Percentiles rank a stretch among this genome's conserved stretches.
Conservation (phyloP, 164 flowering plant genomes). For the Liquidambar formosana region DNA sequence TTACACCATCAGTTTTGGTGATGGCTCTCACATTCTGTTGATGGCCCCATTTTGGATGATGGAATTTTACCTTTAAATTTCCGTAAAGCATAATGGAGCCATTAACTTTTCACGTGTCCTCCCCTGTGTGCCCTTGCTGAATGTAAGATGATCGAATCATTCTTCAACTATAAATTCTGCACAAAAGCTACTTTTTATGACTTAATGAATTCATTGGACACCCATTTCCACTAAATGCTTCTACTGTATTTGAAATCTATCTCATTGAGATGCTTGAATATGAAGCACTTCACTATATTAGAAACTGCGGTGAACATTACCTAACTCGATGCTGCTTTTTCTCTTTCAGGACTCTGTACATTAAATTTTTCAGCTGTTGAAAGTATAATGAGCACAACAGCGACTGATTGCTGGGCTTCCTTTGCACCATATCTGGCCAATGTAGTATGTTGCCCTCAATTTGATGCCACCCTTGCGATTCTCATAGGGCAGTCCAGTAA, state of each 20-base stretch:
- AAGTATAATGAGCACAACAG: conserved; percentile 49
- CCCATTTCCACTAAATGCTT: neutral
- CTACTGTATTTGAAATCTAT: neutral
- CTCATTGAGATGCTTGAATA: neutral
- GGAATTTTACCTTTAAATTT: too few relatives aligned
- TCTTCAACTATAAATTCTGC: too few relatives aligned
- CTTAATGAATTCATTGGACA: neutral
- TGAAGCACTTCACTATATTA: too few relatives aligned
- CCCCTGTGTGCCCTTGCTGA: too few relatives aligned
- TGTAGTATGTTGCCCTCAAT: conserved; percentile 78
- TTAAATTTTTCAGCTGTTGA: conserved; percentile 60
- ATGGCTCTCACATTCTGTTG: too few relatives aligned
- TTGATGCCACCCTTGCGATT: conserved; percentile 53
- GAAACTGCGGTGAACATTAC: neutral
- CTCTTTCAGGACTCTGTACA: conserved; percentile 57
- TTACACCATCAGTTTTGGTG: too few relatives aligned
- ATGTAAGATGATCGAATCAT: too few relatives aligned
- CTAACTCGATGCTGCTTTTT: neutral
- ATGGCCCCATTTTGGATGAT: too few relatives aligned
- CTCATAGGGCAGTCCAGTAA: conserved; percentile 71
- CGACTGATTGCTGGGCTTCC: conserved; percentile 58
- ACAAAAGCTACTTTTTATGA: too few relatives aligned
- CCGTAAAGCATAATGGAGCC: too few relatives aligned
- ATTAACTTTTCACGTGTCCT: too few relatives aligned
- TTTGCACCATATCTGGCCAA: conserved; percentile 71